Percentiles rank a stretch among this genome's conserved stretches.
phyloP scores from a whole-genome alignment of 139 green algal species.

The Haematococcus lacustris region DNA sequence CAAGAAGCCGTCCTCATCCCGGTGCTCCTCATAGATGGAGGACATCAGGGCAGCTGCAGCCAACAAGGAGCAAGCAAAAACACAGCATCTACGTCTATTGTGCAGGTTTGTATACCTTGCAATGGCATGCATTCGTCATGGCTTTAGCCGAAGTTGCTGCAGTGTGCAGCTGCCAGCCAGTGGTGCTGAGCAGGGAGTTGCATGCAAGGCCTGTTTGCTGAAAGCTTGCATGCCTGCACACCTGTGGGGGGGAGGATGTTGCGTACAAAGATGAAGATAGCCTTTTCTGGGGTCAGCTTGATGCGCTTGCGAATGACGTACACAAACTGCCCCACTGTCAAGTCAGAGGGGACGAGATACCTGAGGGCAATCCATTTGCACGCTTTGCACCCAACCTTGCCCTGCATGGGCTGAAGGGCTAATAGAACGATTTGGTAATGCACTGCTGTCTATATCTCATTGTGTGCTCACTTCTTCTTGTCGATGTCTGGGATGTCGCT shows the following conservation, averaged over 20 bases:
- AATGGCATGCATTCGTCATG: no score
- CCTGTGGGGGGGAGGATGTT: slow-evolving; percentile 93
- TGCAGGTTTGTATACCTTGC: no score
- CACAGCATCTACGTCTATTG: no score
- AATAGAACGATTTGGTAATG: no score
- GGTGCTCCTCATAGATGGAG: slow-evolving; percentile 96
- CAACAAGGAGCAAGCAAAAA: no score
- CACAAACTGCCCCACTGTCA: slow-evolving; percentile 98
- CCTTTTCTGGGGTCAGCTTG: slow-evolving; percentile 91
- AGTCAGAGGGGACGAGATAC: slow-evolving; percentile 95
- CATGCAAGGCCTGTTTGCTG: no score
- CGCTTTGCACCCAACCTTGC: background rate
- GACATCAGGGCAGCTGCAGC: slow-evolving; percentile 89
- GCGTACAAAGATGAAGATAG: slow-evolving; percentile 99
- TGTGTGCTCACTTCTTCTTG: slow-evolving; percentile 95
- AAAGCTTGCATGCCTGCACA: no score
- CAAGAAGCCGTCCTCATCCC: slow-evolving; percentile 97
- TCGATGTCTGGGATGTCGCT: slow-evolving; percentile 98
- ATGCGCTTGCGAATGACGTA: slow-evolving; percentile 99
- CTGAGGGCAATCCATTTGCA: no score
- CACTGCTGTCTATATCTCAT: background rate
- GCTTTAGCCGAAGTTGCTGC: no score
- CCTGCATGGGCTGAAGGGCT: no score
- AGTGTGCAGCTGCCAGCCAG: no score
- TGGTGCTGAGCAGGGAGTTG: no score